These are phyloP conservation scores for Scheffersomyces segobiensis DNA, from an alignment of 1,139 yeast genomes.

Conservation along the genomic window DNA sequence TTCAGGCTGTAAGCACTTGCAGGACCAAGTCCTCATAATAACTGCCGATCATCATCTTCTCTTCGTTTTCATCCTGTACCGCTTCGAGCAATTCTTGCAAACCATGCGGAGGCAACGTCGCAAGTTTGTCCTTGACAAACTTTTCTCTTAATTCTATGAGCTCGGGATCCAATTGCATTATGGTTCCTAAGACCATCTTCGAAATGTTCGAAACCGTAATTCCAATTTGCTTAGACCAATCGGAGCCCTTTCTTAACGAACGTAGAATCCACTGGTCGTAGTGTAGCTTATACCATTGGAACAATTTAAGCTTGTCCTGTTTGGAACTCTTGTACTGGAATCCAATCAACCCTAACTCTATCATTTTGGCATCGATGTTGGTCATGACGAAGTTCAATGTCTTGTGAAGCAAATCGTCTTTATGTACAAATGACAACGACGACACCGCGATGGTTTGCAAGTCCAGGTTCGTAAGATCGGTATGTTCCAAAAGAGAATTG, in stretches of 20 bases:
- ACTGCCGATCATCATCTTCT: constrained; percentile 14
- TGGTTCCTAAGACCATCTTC: constrained; percentile 39
- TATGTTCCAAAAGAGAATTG: constrained; percentile 31
- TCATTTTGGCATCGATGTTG: constrained; percentile 53
- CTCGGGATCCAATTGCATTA: constrained; percentile 37
- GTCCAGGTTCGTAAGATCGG: constrained; percentile 30
- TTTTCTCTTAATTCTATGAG: constrained; percentile 20
- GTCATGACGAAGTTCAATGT: constrained; percentile 55
- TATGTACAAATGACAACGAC: constrained; percentile 50
- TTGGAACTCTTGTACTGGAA: constrained; percentile 28
- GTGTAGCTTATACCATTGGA: constrained; percentile 57
- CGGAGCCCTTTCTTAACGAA: constrained; percentile 45
- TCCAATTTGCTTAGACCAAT: constrained; percentile 40
- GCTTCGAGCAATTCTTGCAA: constrained; percentile 23
- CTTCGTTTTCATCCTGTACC: constrained; percentile 20
- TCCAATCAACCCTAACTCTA: constrained; percentile 59
- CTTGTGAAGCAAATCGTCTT: constrained; percentile 48
- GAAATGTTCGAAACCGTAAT: constrained; percentile 43
- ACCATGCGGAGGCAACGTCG: constrained; percentile 36
- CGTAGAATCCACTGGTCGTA: constrained; percentile 52
- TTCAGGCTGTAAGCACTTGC: neutral
- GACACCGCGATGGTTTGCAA: constrained; percentile 57
- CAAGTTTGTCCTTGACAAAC: constrained; percentile 33
- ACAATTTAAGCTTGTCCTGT: constrained; percentile 28
- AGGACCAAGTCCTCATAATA: constrained; percentile 6